Conservation (phyloP, 2,329 filamentous ascomycete species). For the Sphaerulina populicola region DNA sequence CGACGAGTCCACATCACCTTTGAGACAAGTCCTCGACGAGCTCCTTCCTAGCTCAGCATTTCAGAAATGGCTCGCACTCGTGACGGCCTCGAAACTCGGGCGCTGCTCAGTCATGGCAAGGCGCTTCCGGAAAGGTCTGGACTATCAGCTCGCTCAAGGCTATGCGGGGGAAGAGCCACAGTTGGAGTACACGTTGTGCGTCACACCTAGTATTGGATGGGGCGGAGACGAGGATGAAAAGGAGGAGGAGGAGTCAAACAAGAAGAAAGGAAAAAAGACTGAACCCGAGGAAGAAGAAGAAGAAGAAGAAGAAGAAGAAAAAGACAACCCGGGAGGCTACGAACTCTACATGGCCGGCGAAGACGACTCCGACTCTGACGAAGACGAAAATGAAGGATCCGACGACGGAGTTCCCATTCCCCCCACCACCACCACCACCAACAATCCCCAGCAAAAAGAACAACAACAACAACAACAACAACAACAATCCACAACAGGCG, state of each 20-base stretch:
- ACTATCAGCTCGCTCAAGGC: slow-evolving; percentile 88
- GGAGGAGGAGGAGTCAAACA: slow-evolving; percentile 47
- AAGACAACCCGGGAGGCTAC: slow-evolving; percentile 61
- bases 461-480: too few species aligned
- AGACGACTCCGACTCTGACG: slow-evolving; percentile 35
- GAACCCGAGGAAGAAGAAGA: slow-evolving; percentile 44
- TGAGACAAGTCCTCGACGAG: slow-evolving; percentile 66
- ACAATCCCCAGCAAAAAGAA: too few species aligned
- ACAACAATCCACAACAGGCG: too few species aligned
- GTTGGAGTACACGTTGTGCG: slow-evolving; percentile 75
- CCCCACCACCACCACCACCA: slow-evolving; percentile 26
- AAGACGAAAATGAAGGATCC: slow-evolving; percentile 55
- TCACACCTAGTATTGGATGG: slow-evolving; percentile 82
- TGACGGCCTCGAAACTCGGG: slow-evolving; percentile 66
- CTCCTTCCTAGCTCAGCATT: slow-evolving; percentile 80
- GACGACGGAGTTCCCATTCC: slow-evolving; percentile 36
- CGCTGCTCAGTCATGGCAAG: slow-evolving; percentile 72
- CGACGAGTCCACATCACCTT: slow-evolving; percentile 46
- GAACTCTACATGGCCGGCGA: slow-evolving; percentile 89
- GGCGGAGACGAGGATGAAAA: slow-evolving; percentile 63
- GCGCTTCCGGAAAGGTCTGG: slow-evolving; percentile 74
- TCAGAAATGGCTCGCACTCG: slow-evolving; percentile 77
- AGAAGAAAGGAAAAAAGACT: slow-evolving; percentile 20
- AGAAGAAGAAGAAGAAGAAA: slow-evolving; percentile 20
- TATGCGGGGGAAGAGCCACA: slow-evolving; percentile 65